Conservation (phyloP, 208 protist genomes). For the Angomonas desouzai region DNA sequence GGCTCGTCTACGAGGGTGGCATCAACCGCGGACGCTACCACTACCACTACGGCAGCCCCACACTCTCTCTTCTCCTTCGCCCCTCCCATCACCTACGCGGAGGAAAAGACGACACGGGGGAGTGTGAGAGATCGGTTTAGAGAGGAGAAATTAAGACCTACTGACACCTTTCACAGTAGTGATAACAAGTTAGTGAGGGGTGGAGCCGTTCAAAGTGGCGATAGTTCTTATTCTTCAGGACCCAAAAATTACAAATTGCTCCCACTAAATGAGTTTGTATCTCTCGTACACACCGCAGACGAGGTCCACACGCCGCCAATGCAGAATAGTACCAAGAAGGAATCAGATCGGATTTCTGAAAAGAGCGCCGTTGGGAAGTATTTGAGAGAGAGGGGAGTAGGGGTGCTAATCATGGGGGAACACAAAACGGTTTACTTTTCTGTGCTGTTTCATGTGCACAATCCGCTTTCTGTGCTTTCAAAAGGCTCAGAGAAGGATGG, state of each 20-base stretch:
- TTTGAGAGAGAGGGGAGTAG: constrained; percentile 15
- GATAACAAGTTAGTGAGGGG: too few relatives aligned
- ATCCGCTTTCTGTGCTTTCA: neutral
- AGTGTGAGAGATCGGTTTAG: neutral
- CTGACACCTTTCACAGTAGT: neutral
- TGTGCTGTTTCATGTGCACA: constrained; percentile 24
- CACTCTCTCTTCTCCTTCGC: constrained; percentile 1
- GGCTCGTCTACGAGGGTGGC: too few relatives aligned
- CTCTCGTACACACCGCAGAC: neutral
- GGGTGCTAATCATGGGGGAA: constrained; percentile 29
- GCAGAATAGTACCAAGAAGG: neutral
- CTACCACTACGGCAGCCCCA: too few relatives aligned
- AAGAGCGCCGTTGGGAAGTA: neutral
- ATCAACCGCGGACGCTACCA: too few relatives aligned
- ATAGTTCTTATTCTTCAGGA: too few relatives aligned
- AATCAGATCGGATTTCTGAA: neutral
- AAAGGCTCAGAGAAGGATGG: constrained; percentile 5
- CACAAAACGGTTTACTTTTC: constrained; percentile 30
- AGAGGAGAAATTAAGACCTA: neutral
- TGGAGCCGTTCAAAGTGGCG: too few relatives aligned
- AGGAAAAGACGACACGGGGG: neutral
- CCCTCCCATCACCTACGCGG: neutral
- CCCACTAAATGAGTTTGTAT: neutral
- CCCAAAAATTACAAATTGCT: constrained; percentile 8
- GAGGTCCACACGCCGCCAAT: neutral